These are phyloP conservation scores for Stephania yunnanensis DNA, from an alignment of 164 flowering plant species.

Conservation along the genomic window DNA sequence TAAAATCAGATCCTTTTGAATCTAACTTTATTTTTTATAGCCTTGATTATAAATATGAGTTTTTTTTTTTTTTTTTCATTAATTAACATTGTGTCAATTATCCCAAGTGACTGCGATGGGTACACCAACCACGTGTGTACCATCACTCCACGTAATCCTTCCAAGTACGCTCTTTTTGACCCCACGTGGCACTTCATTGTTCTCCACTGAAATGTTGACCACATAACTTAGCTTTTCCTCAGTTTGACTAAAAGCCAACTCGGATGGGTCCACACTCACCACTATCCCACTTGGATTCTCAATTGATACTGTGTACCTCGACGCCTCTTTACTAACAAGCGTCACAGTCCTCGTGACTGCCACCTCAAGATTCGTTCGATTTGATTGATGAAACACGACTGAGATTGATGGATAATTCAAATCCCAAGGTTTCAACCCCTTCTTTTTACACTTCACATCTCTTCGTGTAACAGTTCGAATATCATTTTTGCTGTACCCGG, in stretches of 20 bases:
- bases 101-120: slow-evolving; percentile 33
- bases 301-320: slow-evolving; percentile 21
- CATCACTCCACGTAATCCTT: slow-evolving; percentile 40
- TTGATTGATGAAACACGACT: not conserved
- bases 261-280: slow-evolving; percentile 26
- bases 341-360: slow-evolving; percentile 32
- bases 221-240: slow-evolving; percentile 28
- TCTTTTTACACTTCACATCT: slow-evolving; percentile 17
- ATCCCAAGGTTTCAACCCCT: slow-evolving; percentile 26
- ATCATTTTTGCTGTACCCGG: slow-evolving; percentile 10
- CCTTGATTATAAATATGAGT: no score
- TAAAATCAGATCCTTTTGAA: no score
- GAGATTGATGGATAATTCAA: slow-evolving; percentile 49
- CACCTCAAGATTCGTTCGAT: not conserved
- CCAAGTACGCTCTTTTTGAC: slow-evolving; percentile 21
- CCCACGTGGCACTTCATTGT: slow-evolving; percentile 9
- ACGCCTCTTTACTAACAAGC: slow-evolving; percentile 19
- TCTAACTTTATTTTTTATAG: no score
- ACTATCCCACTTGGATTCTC: slow-evolving; percentile 12
- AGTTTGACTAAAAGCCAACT: not conserved
- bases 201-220: slow-evolving; percentile 23
- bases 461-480: slow-evolving; percentile 19
- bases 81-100: not conserved
- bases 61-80: no score
- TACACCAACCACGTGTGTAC: slow-evolving; percentile 30